phyloP scores from a whole-genome alignment of 2,329 filamentous ascomycete genomes.

The Capronia coronata region DNA sequence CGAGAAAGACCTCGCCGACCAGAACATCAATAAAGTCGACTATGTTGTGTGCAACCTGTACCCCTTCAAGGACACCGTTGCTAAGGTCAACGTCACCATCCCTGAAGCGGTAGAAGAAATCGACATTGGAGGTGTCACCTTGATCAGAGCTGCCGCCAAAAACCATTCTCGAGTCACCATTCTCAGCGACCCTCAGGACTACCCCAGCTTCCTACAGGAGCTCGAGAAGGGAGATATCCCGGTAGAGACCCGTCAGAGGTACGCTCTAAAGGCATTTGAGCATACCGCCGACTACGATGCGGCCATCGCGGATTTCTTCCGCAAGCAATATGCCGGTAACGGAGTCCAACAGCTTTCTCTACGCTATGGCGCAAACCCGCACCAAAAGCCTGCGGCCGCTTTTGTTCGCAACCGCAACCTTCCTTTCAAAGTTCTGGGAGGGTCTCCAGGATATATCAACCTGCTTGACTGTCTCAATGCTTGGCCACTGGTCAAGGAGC shows the following conservation, averaged over 20 bases:
- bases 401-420: constrained; percentile 66
- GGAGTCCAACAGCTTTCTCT: constrained; percentile 77
- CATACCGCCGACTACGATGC: constrained; percentile 96
- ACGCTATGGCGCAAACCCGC: constrained; percentile 93
- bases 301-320: constrained; percentile 94
- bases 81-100: constrained; percentile 94
- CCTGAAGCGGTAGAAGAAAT: constrained; percentile 97
- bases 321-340: constrained; percentile 86
- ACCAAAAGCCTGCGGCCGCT: constrained; percentile 92
- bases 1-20: constrained; percentile 91
- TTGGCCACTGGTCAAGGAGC: constrained; percentile 94
- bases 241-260: constrained; percentile 75
- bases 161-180: constrained; percentile 95
- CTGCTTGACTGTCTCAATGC: constrained; percentile 92
- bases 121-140: constrained; percentile 94
- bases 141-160: constrained; percentile 94
- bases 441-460: constrained; percentile 94
- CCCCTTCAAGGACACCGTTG: constrained; percentile 96
- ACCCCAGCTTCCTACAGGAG: constrained; percentile 87
- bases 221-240: constrained; percentile 80
- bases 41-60: constrained; percentile 98
- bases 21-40: constrained; percentile 92
- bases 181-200: constrained; percentile 87
- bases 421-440: constrained; percentile 90
- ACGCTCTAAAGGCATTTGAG: constrained; percentile 96